These are phyloP conservation scores for Cnidoscolus chayamansa DNA, from an alignment of 441 rosid genomes.

Conservation along the genomic window DNA sequence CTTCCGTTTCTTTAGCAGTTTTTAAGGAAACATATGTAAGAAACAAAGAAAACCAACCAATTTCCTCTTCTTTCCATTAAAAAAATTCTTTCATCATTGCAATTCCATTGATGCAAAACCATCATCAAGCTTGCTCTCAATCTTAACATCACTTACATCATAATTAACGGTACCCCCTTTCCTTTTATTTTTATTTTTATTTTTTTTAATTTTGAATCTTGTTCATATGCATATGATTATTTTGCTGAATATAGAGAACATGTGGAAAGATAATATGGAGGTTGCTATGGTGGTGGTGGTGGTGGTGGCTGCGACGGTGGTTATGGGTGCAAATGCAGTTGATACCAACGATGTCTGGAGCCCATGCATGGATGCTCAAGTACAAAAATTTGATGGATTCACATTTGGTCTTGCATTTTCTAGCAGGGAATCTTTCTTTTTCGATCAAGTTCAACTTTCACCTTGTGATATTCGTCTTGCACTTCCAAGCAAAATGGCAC, in stretches of 20 bases:
- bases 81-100: neutral
- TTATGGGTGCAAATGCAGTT: constrained; percentile 32
- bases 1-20: constrained; percentile 30
- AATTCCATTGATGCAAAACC: neutral
- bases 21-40: constrained; percentile 22
- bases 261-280: constrained; percentile 18
- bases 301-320: constrained; percentile 9
- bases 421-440: constrained; percentile 55
- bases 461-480: constrained; percentile 79
- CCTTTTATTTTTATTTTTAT: neutral
- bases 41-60: constrained; percentile 16
- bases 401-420: constrained; percentile 78
- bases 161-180: neutral
- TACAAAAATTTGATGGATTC: constrained; percentile 73
- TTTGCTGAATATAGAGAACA: constrained; percentile 17
- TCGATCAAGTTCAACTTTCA: constrained; percentile 61
- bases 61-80: too few relatives aligned
- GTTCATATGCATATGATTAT: neutral
- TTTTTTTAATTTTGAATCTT: neutral
- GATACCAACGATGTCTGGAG: constrained; percentile 53
- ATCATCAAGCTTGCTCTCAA: neutral
- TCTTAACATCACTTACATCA: neutral
- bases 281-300: neutral
- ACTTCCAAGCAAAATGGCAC: constrained; percentile 43
- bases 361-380: constrained; percentile 66